Percentiles rank a stretch among this genome's conserved stretches.
These are phyloP conservation scores for Zopfia rhizophila DNA, from an alignment of 2,329 filamentous ascomycete genomes.

Conservation along the genomic window DNA sequence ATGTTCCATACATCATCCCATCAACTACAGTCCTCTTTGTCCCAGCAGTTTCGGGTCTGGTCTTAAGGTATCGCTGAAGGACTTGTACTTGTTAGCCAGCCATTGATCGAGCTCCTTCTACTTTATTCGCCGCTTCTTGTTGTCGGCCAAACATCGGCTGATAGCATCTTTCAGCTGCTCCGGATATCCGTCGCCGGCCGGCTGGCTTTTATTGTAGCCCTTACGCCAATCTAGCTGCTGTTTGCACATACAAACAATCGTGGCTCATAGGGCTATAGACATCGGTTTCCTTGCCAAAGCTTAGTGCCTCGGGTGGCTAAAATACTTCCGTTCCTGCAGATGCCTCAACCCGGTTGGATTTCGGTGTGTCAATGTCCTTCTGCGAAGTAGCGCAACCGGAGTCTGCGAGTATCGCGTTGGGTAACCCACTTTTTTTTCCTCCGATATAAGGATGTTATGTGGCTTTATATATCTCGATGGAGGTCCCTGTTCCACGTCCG, in stretches of 20 bases:
- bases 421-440: too few species aligned
- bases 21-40: too few species aligned
- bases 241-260: constrained; percentile 26
- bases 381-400: constrained; percentile 20
- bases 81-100: too few species aligned
- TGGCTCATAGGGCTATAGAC: constrained; percentile 29
- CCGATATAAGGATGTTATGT: too few species aligned
- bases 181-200: constrained; percentile 19
- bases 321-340: constrained; percentile 20
- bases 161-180: constrained; percentile 16
- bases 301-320: constrained; percentile 27
- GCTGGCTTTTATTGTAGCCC: constrained; percentile 19
- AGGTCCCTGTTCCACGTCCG: constrained; percentile 28
- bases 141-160: constrained; percentile 10
- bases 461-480: not conserved
- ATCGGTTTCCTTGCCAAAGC: constrained; percentile 21
- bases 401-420: too few species aligned
- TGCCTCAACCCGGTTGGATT: not conserved
- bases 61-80: too few species aligned
- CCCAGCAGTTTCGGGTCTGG: too few species aligned
- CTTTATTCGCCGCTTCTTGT: constrained; percentile 8
- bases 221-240: constrained; percentile 2
- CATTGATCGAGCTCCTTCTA: constrained; percentile 12
- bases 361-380: not conserved
- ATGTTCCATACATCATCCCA: too few species aligned